These are phyloP conservation scores for Cochlearia excelsa DNA, from an alignment of 345 rosid genomes.

Conservation along the genomic window DNA sequence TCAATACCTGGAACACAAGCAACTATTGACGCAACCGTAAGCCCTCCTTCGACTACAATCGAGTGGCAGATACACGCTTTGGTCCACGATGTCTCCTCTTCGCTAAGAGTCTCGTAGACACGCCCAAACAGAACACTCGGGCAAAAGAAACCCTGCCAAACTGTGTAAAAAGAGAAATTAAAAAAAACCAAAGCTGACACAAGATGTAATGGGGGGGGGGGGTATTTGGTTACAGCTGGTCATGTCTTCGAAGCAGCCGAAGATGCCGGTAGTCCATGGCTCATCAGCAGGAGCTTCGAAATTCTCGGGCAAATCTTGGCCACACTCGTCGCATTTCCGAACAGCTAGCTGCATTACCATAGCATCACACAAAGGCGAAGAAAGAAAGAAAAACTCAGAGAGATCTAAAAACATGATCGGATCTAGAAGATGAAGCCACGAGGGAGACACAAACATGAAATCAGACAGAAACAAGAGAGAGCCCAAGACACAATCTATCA, in stretches of 20 bases:
- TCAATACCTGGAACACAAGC: conserved; percentile 70
- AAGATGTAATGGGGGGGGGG: too few species aligned
- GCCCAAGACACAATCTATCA: too few species aligned
- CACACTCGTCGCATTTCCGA: conserved; percentile 87
- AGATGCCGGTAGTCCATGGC: conserved; percentile 93
- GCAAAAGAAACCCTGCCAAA: conserved; percentile 83
- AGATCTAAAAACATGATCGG: too few species aligned
- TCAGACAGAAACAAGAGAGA: too few species aligned
- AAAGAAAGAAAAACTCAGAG: too few species aligned
- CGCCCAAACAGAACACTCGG: conserved; percentile 92
- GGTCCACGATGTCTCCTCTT: conserved; percentile 79
- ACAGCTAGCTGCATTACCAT: conserved; percentile 50
- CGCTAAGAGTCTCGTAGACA: conserved; percentile 75
- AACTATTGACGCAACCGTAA: conserved; percentile 65
- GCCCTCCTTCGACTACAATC: conserved; percentile 78
- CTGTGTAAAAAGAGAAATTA: conserved; percentile 34
- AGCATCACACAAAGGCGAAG: background rate
- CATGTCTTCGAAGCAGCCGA: conserved; percentile 80
- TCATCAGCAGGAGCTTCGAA: conserved; percentile 82
- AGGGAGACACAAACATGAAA: too few species aligned
- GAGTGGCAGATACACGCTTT: conserved; percentile 86
- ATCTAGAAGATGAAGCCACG: too few species aligned
- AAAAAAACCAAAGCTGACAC: too few species aligned
- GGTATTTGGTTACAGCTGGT: conserved; percentile 55
- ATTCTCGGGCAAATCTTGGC: conserved; percentile 81